Evolutionary conservation across 768 basidiomycete genomes (phyloP).

Genomic region (Cubamyces lactineus): DNA sequence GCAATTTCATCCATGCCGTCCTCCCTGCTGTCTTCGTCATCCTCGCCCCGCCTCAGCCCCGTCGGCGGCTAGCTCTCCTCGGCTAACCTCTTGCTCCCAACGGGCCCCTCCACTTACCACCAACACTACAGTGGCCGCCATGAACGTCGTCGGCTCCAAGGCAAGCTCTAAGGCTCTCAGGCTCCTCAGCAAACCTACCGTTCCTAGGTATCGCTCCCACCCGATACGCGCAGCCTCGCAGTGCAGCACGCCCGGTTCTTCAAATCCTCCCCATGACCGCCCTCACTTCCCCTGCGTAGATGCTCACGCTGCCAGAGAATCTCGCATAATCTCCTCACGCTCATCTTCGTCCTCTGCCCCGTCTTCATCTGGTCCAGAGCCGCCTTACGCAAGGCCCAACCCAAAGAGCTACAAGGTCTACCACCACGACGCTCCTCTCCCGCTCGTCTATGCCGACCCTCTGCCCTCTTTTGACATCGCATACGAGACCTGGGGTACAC

Average conservation of each 20-base stretch:
- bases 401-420: conserved; percentile 75
- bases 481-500: conserved; percentile 97
- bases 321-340: conserved; percentile 46
- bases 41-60: too few species aligned
- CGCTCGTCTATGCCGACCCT: conserved; percentile 57
- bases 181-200: conserved; percentile 10
- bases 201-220: conserved; percentile 8
- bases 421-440: conserved; percentile 62
- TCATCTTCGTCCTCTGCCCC: conserved; percentile 27
- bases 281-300: conserved; percentile 76
- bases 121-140: neutral
- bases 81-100: neutral
- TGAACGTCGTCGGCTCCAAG: conserved; percentile 16
- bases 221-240: conserved; percentile 18
- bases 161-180: conserved; percentile 10
- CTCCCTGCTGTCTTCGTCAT: conserved; percentile 3
- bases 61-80: neutral
- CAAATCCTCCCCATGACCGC: conserved; percentile 19
- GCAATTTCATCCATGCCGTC: neutral
- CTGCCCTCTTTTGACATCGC: conserved; percentile 83
- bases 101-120: neutral
- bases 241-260: conserved; percentile 17
- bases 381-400: conserved; percentile 78
- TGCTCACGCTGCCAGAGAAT: conserved; percentile 74
- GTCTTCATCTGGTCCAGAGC: conserved; percentile 68